Evolutionary conservation across 2,329 filamentous ascomycete genomes (phyloP).

Genomic region (Geosmithia flava): DNA sequence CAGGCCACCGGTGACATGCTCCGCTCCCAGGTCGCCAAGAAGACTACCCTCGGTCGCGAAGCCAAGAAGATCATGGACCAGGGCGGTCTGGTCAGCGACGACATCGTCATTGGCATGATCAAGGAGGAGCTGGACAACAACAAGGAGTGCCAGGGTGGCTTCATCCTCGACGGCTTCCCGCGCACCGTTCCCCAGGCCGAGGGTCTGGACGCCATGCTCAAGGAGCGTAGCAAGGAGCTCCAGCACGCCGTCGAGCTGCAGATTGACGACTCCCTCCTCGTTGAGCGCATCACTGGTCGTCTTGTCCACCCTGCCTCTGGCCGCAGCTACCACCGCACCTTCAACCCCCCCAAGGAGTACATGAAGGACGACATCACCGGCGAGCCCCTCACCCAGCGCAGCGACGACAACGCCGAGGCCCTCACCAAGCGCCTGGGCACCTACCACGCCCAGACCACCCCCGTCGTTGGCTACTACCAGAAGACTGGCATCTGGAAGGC

Average conservation of each 20-base stretch:
- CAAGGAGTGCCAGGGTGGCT: slow-evolving; percentile 94
- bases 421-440: slow-evolving; percentile 89
- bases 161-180: slow-evolving; percentile 98
- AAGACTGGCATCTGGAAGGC: slow-evolving; percentile 94
- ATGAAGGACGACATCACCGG: slow-evolving; percentile 98
- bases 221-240: slow-evolving; percentile 64
- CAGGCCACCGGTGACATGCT: slow-evolving; percentile 99
- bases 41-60: slow-evolving; percentile 86
- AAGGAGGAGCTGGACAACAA: slow-evolving; percentile 93
- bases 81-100: slow-evolving; percentile 92
- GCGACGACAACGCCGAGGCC: slow-evolving; percentile 92
- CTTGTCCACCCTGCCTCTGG: slow-evolving; percentile 92
- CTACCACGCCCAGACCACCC: slow-evolving; percentile 87
- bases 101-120: slow-evolving; percentile 99
- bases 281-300: slow-evolving; percentile 92
- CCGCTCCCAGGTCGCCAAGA: slow-evolving; percentile 93
- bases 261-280: slow-evolving; percentile 88
- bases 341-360: slow-evolving; percentile 87
- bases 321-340: slow-evolving; percentile 94
- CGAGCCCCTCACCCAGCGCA: slow-evolving; percentile 91
- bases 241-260: slow-evolving; percentile 94
- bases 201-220: slow-evolving; percentile 87
- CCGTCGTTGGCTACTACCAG: slow-evolving; percentile 94
- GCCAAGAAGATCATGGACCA: slow-evolving; percentile 99
- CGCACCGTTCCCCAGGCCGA: slow-evolving; percentile 92